Evolutionary conservation across 2,329 filamentous ascomycete genomes (phyloP).

Genomic region (Aspergillus phoenicis): DNA sequence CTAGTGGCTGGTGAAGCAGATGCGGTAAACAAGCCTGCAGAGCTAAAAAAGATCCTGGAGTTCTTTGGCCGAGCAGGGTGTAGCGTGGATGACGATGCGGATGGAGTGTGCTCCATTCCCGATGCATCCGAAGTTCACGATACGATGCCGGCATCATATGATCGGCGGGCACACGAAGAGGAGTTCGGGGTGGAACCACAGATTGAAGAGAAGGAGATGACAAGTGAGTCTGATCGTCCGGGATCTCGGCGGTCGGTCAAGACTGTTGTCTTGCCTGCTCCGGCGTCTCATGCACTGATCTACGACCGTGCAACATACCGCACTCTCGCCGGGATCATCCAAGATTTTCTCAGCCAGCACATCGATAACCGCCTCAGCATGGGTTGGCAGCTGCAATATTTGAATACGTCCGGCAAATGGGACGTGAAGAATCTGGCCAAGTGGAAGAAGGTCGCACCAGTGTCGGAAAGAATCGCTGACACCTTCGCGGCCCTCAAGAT

Average conservation of each 20-base stretch:
- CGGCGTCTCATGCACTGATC: constrained; percentile 80
- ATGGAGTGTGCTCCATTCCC: constrained; percentile 30
- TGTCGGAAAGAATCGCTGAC: constrained; percentile 75
- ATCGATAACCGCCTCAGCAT: constrained; percentile 77
- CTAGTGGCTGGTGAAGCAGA: constrained; percentile 79
- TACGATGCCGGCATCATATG: constrained; percentile 18
- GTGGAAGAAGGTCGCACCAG: constrained; percentile 78
- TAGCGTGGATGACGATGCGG: constrained; percentile 29
- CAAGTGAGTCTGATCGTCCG: constrained; percentile 2
- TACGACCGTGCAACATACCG: constrained; percentile 77
- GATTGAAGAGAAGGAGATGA: constrained; percentile 23
- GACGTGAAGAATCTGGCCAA: constrained; percentile 95
- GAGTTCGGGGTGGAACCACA: constrained; percentile 28
- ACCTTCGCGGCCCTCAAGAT: constrained; percentile 93
- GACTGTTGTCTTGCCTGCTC: constrained; percentile 70
- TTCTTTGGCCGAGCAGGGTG: constrained; percentile 37
- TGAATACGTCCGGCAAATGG: constrained; percentile 92
- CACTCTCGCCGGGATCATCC: constrained; percentile 76
- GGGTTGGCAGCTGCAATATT: constrained; percentile 87
- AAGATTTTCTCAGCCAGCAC: constrained; percentile 74
- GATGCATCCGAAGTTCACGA: constrained; percentile 36
- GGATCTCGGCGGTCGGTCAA: constrained; percentile 60
- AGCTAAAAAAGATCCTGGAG: constrained; percentile 68
- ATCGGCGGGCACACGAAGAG: constrained; percentile 31
- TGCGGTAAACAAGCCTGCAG: constrained; percentile 69